Percentiles rank a stretch among this genome's conserved stretches.
phyloP scores from a whole-genome alignment of 768 basidiomycete species.

The Gloeophyllum trabeum region DNA sequence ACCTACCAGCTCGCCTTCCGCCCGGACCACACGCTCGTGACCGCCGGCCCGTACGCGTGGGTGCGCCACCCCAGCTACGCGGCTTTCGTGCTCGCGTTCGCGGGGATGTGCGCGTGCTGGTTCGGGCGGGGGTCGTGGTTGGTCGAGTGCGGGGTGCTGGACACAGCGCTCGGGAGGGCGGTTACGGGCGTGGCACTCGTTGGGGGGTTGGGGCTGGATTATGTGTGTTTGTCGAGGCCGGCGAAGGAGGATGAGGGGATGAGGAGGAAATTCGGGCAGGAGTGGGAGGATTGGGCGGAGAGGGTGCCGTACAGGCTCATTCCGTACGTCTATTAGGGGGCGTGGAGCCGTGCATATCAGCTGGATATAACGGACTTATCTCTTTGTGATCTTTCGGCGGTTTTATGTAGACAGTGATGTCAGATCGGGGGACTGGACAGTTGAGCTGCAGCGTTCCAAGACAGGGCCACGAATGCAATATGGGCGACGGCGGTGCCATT shows the following conservation, averaged over 20 bases:
- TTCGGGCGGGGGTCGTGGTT: conserved; percentile 8
- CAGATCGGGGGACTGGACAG: no score
- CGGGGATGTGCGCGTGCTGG: conserved; percentile 3
- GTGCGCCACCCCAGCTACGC: conserved; percentile 21
- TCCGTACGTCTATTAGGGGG: conserved; percentile 8
- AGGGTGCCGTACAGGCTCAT: conserved; percentile 7
- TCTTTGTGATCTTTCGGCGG: no score
- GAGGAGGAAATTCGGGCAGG: conserved; percentile 7
- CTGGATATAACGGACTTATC: no score
- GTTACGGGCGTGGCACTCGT: neutral
- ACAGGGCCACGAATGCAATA: no score
- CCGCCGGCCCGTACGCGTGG: conserved; percentile 16
- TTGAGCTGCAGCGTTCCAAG: no score
- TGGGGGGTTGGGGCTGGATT: neutral
- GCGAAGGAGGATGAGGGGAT: conserved; percentile 7
- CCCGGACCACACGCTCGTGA: conserved; percentile 15
- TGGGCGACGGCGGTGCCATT: no score
- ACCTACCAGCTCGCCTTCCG: conserved; percentile 17
- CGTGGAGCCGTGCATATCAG: no score
- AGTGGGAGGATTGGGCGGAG: conserved; percentile 9
- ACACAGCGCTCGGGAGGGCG: neutral
- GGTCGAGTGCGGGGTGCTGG: conserved; percentile 6
- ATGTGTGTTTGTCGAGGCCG: neutral
- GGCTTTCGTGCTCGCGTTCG: conserved; percentile 6
- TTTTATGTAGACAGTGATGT: no score